Evolutionary conservation across 2,329 filamentous ascomycete species (phyloP).

Genomic region (Aplosporella prunicola): DNA sequence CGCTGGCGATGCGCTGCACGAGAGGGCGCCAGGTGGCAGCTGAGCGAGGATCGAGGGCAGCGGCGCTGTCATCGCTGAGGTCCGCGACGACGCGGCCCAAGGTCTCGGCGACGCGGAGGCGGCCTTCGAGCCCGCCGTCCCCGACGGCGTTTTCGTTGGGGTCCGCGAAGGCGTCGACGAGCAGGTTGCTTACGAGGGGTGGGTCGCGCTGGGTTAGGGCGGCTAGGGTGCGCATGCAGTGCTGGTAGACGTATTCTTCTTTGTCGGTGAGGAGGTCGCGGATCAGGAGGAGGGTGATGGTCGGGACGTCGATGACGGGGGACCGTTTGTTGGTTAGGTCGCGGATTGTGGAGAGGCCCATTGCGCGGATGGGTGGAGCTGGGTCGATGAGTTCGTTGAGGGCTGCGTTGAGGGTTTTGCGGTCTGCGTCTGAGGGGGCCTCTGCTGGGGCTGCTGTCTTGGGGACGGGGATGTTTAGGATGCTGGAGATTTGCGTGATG

Average conservation of each 20-base stretch:
- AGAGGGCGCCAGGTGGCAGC: too few species aligned
- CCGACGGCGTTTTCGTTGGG: conserved; percentile 37
- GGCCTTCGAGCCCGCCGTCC: conserved; percentile 45
- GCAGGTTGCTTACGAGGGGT: conserved; percentile 50
- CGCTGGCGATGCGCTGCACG: conserved; percentile 40
- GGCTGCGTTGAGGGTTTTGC: background rate
- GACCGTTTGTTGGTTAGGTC: conserved; percentile 47
- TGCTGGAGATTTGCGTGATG: conserved; percentile 38
- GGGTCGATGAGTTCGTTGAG: conserved; percentile 10
- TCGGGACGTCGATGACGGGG: conserved; percentile 56
- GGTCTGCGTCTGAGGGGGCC: conserved; percentile 31
- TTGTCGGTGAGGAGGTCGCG: conserved; percentile 54
- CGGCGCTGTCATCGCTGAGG: conserved; percentile 1
- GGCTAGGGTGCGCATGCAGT: conserved; percentile 56
- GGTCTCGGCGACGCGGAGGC: conserved; percentile 57
- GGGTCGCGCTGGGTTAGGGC: conserved; percentile 54
- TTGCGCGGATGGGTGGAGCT: conserved; percentile 28
- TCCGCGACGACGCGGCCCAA: conserved; percentile 19
- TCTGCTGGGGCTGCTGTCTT: conserved; percentile 18
- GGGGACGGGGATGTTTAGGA: conserved; percentile 27
- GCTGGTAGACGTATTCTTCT: conserved; percentile 63
- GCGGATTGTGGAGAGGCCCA: conserved; percentile 24
- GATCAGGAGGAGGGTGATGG: conserved; percentile 54
- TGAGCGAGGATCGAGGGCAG: too few species aligned
- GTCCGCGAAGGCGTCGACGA: conserved; percentile 61